Base-by-base conservation (phyloP, 768 basidiomycete species). In the Boletus coccyginus region DNA sequence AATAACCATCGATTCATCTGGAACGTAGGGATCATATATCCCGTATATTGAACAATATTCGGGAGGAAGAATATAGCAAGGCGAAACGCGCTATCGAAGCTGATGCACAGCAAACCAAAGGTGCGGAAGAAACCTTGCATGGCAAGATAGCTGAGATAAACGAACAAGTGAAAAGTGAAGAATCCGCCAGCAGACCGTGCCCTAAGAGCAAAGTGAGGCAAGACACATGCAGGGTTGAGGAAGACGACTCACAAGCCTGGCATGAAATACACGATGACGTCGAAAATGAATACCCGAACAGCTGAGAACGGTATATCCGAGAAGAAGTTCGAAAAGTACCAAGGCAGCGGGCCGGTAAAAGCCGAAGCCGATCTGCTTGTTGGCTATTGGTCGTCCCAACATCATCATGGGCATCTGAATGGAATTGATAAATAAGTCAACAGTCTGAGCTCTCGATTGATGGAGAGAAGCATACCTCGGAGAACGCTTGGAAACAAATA, bases 41-140 rank as follows among this genome's bases (percentile, higher is more conserved):
- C 89, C 19, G 81, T 76, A 65, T 88, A 93, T 61, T 84, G 75
- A 51, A 91, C 75, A 66, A 93, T 83, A 66, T 87, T 87, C 5
- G 90, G 86, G 55, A 92, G 78, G 75, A 92, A 85, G 75, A 92
- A 82, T 41, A 77, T 81, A 33, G 78, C 81, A 31, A 83, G 75
- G 55, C 76, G 78, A 69, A 79, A 82, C 13, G 76, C 82, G 43
- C 73, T 74, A 57, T 83, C 78, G 64, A 83, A 85, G 71, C 77
- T 80, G 60, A 72, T 67, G 63, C 78, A 84, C 59, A 85, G 68
- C 53, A 79, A 68, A 31, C 87, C 88, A 55, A 89, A 80, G 0
- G 84, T 84, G 40, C 91, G 76, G 83, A 94, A 96, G 77, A 94
- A 90, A 0, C 85, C 88, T 71, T 90, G 88, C 84, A 94, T 87